These are phyloP conservation scores for Chrysopogon serrulatus DNA, from an alignment of 176 grass and related monocot species.

Conservation along the genomic window DNA sequence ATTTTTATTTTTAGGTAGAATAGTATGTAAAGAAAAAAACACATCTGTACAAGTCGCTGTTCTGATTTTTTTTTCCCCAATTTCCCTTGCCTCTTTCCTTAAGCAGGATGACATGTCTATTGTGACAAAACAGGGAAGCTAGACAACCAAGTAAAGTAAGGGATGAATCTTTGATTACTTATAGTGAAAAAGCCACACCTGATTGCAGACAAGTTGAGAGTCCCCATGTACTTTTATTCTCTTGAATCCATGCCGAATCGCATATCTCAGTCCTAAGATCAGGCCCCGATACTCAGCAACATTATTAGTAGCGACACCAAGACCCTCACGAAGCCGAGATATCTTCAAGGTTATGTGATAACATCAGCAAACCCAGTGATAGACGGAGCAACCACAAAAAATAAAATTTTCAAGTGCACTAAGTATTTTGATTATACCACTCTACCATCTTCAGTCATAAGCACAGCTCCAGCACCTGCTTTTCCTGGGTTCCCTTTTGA, in stretches of 20 bases:
- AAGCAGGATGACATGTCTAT: neutral
- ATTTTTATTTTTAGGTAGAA: neutral
- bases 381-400: neutral
- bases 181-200: constrained; percentile 37
- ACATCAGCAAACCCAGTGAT: constrained; percentile 5
- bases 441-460: constrained; percentile 67
- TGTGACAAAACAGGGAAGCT: neutral
- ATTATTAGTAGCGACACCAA: constrained; percentile 80
- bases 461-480: constrained; percentile 78
- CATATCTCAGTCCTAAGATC: constrained; percentile 66
- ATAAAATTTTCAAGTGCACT: constrained; percentile 11
- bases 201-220: constrained; percentile 70
- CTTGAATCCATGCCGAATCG: constrained; percentile 64
- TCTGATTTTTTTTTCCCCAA: neutral
- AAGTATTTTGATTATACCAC: constrained; percentile 48
- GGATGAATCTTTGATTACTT: neutral
- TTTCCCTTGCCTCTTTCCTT: neutral
- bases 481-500: constrained; percentile 95
- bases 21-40: neutral
- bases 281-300: constrained; percentile 73
- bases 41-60: neutral
- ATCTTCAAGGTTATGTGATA: constrained; percentile 47
- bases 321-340: constrained; percentile 66
- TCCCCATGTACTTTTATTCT: constrained; percentile 61
- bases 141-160: constrained; percentile 7